These are phyloP conservation scores for Leucocoprinus gongylophorus DNA, from an alignment of 1,284 basidiomycete genomes.

Conservation along the genomic window DNA sequence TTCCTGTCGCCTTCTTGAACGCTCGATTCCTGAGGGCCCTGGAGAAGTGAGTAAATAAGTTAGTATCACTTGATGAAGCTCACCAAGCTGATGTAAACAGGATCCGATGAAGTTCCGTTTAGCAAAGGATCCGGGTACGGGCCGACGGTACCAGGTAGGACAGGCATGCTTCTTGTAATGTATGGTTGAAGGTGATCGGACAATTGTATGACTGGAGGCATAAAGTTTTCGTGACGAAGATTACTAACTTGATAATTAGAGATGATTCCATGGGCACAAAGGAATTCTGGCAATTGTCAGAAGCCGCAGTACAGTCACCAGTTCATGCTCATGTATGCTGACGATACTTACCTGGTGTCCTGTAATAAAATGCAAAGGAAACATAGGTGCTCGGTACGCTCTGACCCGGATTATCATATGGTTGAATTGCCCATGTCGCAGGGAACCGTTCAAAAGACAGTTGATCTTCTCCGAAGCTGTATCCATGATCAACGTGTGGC, in stretches of 20 bases:
- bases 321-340: not conserved
- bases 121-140: conserved; percentile 18
- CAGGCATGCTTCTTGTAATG: conserved; percentile 29
- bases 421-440: conserved; percentile 45
- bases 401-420: conserved; percentile 32
- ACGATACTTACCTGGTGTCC: conserved; percentile 37
- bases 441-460: conserved; percentile 33
- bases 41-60: not conserved
- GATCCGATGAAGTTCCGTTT: conserved; percentile 8
- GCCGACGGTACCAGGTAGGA: conserved; percentile 16
- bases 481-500: not conserved
- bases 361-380: conserved; percentile 55
- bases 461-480: conserved; percentile 41
- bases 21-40: conserved; percentile 20
- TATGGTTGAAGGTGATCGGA: conserved; percentile 23
- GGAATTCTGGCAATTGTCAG: conserved; percentile 29
- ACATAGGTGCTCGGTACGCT: conserved; percentile 41
- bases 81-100: conserved; percentile 15
- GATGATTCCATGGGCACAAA: conserved; percentile 39
- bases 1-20: conserved; percentile 11
- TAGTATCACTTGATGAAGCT: not conserved
- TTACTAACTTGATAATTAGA: no score
- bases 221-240: conserved; percentile 18
- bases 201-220: conserved; percentile 11
- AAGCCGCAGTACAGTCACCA: not conserved